These are phyloP conservation scores for Kwoniella pini DNA, from an alignment of 768 basidiomycete species.

Conservation along the genomic window DNA sequence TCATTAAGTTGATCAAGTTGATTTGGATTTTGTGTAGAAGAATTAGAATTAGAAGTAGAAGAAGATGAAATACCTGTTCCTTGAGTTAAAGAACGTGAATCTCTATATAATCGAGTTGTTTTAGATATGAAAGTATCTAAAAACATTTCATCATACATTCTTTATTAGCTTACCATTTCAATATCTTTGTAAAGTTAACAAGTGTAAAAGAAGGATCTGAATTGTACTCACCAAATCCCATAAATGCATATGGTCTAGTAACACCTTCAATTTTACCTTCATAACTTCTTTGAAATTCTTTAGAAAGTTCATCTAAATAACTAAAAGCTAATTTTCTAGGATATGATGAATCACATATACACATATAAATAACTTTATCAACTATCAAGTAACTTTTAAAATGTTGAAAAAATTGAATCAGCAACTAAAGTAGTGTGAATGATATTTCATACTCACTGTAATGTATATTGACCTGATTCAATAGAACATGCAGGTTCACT, in stretches of 20 bases:
- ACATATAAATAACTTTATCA: conserved; percentile 91
- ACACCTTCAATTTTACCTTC: conserved; percentile 88
- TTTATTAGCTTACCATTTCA: too few relatives aligned
- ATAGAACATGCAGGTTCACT: conserved; percentile 95
- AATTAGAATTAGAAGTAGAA: neutral
- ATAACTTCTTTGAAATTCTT: conserved; percentile 90
- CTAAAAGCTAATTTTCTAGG: conserved; percentile 96
- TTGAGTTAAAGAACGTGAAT: conserved; percentile 69
- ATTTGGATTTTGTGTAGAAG: conserved; percentile 55
- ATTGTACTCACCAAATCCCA: conserved; percentile 80
- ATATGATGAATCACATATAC: conserved; percentile 95
- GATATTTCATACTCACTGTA: conserved; percentile 73
- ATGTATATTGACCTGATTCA: conserved; percentile 89
- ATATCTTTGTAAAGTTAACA: too few relatives aligned
- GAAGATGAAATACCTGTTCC: conserved; percentile 23
- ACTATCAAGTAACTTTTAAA: conserved; percentile 94
- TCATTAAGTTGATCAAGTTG: conserved; percentile 86
- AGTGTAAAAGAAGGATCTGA: neutral
- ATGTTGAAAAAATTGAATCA: too few relatives aligned
- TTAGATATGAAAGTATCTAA: conserved; percentile 98
- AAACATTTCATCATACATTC: too few relatives aligned
- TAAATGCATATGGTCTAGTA: conserved; percentile 97
- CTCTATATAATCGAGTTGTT: conserved; percentile 90
- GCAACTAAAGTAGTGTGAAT: too few relatives aligned
- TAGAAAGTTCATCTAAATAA: conserved; percentile 93